Percentiles rank a stretch among this genome's conserved stretches.
Conservation (phyloP, 2,329 filamentous ascomycete genomes). For the Pseudopyricularia cyperi region DNA sequence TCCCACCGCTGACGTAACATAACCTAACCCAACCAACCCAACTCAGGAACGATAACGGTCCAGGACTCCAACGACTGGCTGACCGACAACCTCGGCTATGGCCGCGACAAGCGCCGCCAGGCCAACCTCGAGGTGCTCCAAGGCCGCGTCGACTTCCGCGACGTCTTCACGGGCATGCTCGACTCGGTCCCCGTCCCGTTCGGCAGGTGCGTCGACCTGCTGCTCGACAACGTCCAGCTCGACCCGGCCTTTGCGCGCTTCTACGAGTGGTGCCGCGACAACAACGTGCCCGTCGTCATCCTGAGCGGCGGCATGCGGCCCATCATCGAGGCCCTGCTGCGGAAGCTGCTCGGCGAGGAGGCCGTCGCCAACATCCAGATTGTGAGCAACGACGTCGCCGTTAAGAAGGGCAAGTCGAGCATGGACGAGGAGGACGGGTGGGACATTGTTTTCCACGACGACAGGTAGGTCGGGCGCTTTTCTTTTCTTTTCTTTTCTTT, state of each 20-base stretch:
- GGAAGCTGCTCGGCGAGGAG: constrained; percentile 64
- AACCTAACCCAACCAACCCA: not conserved
- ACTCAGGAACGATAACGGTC: constrained; percentile 58
- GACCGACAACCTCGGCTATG: constrained; percentile 89
- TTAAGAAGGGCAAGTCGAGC: constrained; percentile 51
- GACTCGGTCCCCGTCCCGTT: constrained; percentile 73
- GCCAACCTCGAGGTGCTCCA: constrained; percentile 68
- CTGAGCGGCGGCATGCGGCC: constrained; percentile 88
- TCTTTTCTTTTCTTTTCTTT: not conserved
- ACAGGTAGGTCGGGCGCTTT: constrained; percentile 45
- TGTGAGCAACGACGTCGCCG: constrained; percentile 69
- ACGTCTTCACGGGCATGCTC: constrained; percentile 85
- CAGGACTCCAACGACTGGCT: constrained; percentile 55
- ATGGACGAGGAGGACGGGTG: constrained; percentile 66
- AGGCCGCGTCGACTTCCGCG: constrained; percentile 60
- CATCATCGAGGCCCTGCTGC: constrained; percentile 73
- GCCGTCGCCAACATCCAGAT: constrained; percentile 65
- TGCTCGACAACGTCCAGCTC: constrained; percentile 72
- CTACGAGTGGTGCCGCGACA: constrained; percentile 64
- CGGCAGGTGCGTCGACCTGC: constrained; percentile 64
- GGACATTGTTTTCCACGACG: constrained; percentile 81
- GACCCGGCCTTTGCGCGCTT: constrained; percentile 85
- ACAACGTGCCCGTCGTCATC: constrained; percentile 86
- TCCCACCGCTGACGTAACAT: not conserved
- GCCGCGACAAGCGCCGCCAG: constrained; percentile 53